A percentile compares a stretch with the other conserved stretches of the same genome.
phyloP scores from a whole-genome alignment of 2,329 filamentous ascomycete genomes.

The Aspergillus flavus region DNA sequence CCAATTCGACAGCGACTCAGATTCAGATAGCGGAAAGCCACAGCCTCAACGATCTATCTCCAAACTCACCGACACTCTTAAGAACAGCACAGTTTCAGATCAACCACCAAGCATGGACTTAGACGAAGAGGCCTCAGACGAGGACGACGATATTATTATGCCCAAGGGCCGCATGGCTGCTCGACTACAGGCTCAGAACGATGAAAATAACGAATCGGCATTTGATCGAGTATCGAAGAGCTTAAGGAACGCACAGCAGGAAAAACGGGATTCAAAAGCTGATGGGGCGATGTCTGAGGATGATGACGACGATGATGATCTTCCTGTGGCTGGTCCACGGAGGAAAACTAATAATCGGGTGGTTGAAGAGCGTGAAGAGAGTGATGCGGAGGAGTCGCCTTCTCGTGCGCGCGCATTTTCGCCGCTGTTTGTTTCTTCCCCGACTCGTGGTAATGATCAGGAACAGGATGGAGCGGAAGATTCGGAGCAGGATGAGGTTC shows the following conservation, averaged over 20 bases:
- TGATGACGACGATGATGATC: conserved; percentile 36
- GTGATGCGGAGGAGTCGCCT: conserved; percentile 26
- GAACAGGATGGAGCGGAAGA: conserved; percentile 17
- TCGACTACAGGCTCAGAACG: conserved; percentile 56
- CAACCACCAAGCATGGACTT: conserved; percentile 6
- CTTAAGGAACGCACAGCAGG: conserved; percentile 22
- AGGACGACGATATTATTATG: conserved; percentile 54
- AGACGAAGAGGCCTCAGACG: conserved; percentile 32
- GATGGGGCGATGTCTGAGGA: conserved; percentile 23
- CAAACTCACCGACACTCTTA: conserved; percentile 5
- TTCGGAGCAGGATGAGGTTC: conserved; percentile 31
- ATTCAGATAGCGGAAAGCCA: conserved; percentile 44
- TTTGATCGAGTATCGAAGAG: conserved; percentile 43
- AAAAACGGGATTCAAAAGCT: conserved; percentile 16
- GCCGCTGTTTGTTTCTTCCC: conserved; percentile 49
- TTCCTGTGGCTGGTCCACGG: conserved; percentile 32
- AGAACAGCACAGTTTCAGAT: conserved; percentile 6
- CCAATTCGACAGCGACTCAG: conserved; percentile 50
- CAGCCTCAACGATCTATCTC: conserved; percentile 14
- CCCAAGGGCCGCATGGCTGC: conserved; percentile 68
- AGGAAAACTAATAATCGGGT: conserved; percentile 36
- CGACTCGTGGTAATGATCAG: conserved; percentile 18
- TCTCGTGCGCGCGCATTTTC: conserved; percentile 35
- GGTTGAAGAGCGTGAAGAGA: conserved; percentile 30
- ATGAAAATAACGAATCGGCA: conserved; percentile 29